Conservation (phyloP, 192 early-diverging fungal species). For the Backusella tarrabulga region DNA sequence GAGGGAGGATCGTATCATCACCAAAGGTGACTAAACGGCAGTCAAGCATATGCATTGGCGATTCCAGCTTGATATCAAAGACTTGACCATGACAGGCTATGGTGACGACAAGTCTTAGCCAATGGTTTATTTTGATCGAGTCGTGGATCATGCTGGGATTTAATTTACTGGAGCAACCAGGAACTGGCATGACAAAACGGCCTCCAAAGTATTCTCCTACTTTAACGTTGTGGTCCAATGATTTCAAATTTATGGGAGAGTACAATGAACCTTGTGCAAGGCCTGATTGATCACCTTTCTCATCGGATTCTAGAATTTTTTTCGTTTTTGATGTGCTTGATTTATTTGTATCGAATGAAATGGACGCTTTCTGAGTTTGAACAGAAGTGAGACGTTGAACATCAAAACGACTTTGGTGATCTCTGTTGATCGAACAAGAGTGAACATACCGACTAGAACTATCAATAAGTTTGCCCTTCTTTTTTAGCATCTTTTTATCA, state of each 20-base stretch:
- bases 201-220: conserved; percentile 24
- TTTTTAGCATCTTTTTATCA: not conserved
- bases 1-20: conserved; percentile 30
- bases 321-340: not conserved
- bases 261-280: not conserved
- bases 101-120: conserved; percentile 13
- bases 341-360: not conserved
- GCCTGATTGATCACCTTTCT: not conserved
- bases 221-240: conserved; percentile 12
- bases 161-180: conserved; percentile 16
- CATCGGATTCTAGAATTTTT: not conserved
- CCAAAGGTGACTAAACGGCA: conserved; percentile 25
- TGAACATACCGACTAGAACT: not conserved
- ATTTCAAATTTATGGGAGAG: conserved; percentile 22
- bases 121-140: conserved; percentile 19
- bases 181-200: conserved; percentile 30
- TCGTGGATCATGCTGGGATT: conserved; percentile 20
- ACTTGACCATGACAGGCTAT: conserved; percentile 13
- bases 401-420: not conserved
- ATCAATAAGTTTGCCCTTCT: not conserved
- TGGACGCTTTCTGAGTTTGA: not conserved
- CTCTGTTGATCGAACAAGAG: not conserved
- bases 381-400: not conserved
- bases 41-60: conserved; percentile 23
- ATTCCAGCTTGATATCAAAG: conserved; percentile 19